phyloP scores from a whole-genome alignment of 2,329 filamentous ascomycete genomes.

The Dactylellina sp. region DNA sequence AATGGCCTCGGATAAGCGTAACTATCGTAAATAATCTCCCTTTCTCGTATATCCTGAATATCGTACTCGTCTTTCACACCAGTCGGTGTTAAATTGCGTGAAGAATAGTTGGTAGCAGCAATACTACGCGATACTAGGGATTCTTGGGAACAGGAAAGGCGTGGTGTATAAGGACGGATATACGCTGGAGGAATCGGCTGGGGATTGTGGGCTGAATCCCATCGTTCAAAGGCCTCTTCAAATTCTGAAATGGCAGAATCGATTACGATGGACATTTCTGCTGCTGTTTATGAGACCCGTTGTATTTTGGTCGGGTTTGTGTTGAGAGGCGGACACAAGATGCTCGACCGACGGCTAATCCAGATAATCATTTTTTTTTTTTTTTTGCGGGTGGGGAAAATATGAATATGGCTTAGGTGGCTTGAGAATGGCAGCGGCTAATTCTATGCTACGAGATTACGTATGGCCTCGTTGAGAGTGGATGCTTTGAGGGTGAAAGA shows the following conservation, averaged over 20 bases:
- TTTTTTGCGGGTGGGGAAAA: no score
- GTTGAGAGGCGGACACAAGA: background rate
- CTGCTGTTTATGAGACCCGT: background rate
- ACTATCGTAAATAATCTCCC: constrained; percentile 6
- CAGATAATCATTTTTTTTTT: background rate
- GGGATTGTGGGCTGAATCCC: constrained; percentile 17
- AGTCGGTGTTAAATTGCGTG: background rate
- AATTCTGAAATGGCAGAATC: constrained; percentile 28
- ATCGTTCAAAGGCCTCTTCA: constrained; percentile 19
- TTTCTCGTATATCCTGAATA: constrained; percentile 8
- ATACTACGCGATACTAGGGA: background rate
- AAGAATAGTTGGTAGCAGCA: background rate
- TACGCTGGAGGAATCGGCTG: background rate
- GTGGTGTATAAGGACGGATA: constrained; percentile 10
- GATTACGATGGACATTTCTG: background rate
- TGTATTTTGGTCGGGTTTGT: constrained; percentile 6
- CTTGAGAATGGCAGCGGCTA: background rate
- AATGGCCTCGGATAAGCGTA: constrained; percentile 32
- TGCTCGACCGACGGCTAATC: constrained; percentile 13
- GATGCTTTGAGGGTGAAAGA: no score
- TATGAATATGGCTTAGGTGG: background rate
- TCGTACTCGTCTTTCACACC: constrained; percentile 19
- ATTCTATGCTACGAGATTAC: no score
- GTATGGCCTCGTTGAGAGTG: no score
- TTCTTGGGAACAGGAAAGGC: background rate